A percentile compares a stretch with the other conserved stretches of the same genome.
phyloP scores from a whole-genome alignment of 495 filamentous ascomycete species.

The Neurospora sp. region DNA sequence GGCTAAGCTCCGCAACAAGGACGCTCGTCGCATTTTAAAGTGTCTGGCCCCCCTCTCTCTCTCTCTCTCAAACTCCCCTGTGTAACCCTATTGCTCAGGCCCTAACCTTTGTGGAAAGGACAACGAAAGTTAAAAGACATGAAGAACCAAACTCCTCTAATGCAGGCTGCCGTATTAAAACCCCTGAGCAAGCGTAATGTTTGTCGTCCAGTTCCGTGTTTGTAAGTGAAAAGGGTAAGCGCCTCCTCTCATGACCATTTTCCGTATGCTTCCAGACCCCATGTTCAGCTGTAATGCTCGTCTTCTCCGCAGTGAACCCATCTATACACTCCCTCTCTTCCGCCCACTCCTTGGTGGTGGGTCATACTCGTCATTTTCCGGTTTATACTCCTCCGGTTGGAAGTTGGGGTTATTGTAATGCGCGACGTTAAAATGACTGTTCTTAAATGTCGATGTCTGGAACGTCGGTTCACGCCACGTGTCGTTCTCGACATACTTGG shows the following conservation, averaged over 20 bases:
- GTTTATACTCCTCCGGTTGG: conserved; percentile 57
- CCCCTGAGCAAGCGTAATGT: neutral
- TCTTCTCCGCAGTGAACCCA: neutral
- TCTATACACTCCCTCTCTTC: conserved; percentile 30
- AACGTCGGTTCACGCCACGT: conserved; percentile 36
- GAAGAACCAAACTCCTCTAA: neutral
- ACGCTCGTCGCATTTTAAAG: neutral
- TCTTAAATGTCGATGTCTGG: conserved; percentile 45
- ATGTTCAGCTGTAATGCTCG: neutral
- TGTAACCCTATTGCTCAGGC: neutral
- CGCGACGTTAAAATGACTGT: conserved; percentile 68
- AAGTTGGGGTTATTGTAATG: conserved; percentile 82
- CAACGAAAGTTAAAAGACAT: neutral
- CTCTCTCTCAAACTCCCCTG: neutral
- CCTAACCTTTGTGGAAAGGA: neutral
- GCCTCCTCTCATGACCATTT: neutral
- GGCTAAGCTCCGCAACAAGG: neutral
- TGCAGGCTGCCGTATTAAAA: neutral
- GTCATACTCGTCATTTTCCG: conserved; percentile 30
- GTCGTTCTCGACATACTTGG: conserved; percentile 27
- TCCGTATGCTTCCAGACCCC: neutral
- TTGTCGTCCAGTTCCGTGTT: neutral
- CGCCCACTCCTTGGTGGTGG: conserved; percentile 14
- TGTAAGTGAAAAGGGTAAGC: neutral
- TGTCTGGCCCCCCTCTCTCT: neutral